Base-by-base conservation (phyloP, 2,329 filamentous ascomycete species). In the Verticillium longisporum region DNA sequence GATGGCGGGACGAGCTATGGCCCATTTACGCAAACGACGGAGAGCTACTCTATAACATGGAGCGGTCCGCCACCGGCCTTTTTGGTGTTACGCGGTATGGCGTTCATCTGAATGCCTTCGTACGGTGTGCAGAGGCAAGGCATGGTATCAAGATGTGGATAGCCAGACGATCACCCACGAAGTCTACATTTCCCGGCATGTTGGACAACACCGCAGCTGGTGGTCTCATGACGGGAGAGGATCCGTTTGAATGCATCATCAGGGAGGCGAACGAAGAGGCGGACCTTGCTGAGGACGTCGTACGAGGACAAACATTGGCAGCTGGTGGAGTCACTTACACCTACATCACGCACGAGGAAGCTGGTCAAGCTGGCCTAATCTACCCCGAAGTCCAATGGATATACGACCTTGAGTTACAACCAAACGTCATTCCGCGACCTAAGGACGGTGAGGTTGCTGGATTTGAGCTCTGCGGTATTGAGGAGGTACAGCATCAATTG, bases 371-470 rank as follows among this genome's bases (percentile, higher is more conserved):
- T 10, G 89, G 88, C 11, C 80, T 96, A 69, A 81, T 97, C 71
- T 94, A 96, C 75, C 95, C 95, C 0, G 95, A 98, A 76, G 88
- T 87, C 69, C 89, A 98, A 75, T 97, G 92, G 79, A 80, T 97
- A 55, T 99, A 95, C 76, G 92, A 99, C 72, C 78, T 98, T 64
- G 88, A 92, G 73, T 78, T 99, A 65, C 83, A 88, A 2, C 75
- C 78, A 5, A 85, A 87, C 62, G 80, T 92, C 4, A 77, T 85
- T 38, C 92, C 90, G 13, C 83, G 82, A 71, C 93, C 94, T 18
- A 88, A 89, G 62, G 95, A 99, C 73, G 88, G 89, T 59, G 95
- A 99, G 77, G 95, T 97, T 4, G 91, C 92, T 69, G 85, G 86
- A 63, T 98, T 98, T 72, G 83, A 86, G 70, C 79, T 97, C 61